Evolutionary conservation across 73 alveolate species (phyloP), one percentile per base, ranked within the genome.

Genomic region (Breviolum minutum): DNA sequence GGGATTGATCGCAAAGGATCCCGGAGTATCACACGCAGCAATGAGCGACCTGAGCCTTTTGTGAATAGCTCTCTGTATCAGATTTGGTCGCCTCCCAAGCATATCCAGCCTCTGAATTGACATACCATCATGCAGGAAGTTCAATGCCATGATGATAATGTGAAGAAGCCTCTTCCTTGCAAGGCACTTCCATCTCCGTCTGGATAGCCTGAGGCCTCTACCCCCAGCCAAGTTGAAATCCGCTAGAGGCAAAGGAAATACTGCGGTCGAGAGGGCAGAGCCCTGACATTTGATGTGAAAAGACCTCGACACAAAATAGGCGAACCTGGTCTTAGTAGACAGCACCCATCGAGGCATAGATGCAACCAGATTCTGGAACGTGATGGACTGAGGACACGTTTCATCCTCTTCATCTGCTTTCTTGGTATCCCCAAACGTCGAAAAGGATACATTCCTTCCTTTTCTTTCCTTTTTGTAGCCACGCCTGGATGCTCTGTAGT

Each of bases 1-100:
- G 1, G 87, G 87, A 29, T 14, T 27, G 0, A 40, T 0, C 0
- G 64, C 27, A 19, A 79, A 16, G 0, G 6, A 4, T 32, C 48
- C 87, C 3, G 87, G 87, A 17, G 87, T 3, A 32, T 79, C 87
- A 79, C 87, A 32, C 66, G 30, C 13, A 7, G 87, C 48, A 68
- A 79, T 64, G 0, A 79, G n/a, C 30, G 64, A 13, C 61, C 27
- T 0, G 20, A 79, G 66, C 68, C 66, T 8, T 27, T 9, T 29
- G 20, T 79, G 87, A 2, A 26, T 26, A 8, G 9, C 30, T 27
- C 48, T 30, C 66, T 79, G 87, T 0, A 16, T 30, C 0, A 29
- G 13, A 79, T 79, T 79, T 32, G 87, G 68, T 10, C 66, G n/a
- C 87, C 87, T 79, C 87, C 87, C 87, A 79, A 79, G 87, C 64